Evolutionary conservation across 164 flowering plant genomes (phyloP).

Genomic region (Berberis vulgaris): DNA sequence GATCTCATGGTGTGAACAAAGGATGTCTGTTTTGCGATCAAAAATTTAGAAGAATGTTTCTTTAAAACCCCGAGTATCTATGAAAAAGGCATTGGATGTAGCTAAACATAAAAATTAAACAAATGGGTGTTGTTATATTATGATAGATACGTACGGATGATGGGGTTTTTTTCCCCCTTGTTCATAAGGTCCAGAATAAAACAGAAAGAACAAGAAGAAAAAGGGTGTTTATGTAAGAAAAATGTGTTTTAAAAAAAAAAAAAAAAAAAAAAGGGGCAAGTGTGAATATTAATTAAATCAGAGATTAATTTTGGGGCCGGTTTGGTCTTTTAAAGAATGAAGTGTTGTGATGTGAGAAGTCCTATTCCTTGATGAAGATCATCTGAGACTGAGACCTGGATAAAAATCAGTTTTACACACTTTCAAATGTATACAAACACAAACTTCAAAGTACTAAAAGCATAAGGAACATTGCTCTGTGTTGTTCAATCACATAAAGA

Average conservation of each 20-base stretch:
- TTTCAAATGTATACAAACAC: conserved; percentile 29
- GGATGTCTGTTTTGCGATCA: no score
- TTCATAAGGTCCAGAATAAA: no score
- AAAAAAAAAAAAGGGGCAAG: not conserved
- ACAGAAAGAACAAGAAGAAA: not conserved
- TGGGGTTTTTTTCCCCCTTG: not conserved
- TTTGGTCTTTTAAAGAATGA: not conserved
- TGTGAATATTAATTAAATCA: not conserved
- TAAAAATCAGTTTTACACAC: conserved; percentile 6
- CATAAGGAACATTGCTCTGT: conserved; percentile 61
- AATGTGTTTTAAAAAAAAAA: not conserved
- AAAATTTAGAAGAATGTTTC: no score
- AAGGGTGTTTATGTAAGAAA: not conserved
- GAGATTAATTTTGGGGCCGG: not conserved
- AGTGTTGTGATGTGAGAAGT: not conserved
- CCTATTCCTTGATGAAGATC: not conserved
- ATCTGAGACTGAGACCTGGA: not conserved
- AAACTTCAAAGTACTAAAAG: conserved; percentile 46
- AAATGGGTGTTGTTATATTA: no score
- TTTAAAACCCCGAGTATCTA: no score
- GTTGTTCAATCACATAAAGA: conserved; percentile 61
- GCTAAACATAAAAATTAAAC: no score
- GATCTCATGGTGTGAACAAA: no score
- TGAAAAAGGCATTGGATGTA: no score
- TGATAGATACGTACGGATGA: no score